Percentiles rank a stretch among this genome's conserved stretches.
Evolutionary conservation across 2,329 filamentous ascomycete species (phyloP).

Genomic region (Cladophialophora yegresii): DNA sequence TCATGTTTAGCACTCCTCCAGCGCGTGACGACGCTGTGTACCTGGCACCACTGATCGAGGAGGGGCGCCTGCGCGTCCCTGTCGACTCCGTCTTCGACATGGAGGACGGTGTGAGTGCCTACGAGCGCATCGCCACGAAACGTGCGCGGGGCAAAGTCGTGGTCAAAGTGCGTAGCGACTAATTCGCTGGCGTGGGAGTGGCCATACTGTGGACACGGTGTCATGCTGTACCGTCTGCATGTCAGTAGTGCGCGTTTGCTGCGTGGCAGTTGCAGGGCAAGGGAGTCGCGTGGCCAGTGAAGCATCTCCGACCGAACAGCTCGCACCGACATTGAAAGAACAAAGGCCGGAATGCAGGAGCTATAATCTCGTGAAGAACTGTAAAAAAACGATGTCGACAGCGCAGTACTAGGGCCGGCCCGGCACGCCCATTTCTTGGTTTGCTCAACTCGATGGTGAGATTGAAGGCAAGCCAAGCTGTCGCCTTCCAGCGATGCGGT

Average conservation of each 20-base stretch:
- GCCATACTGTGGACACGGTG: background rate
- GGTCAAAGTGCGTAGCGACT: background rate
- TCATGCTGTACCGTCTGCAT: too few relatives aligned
- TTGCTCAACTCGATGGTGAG: background rate
- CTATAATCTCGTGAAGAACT: background rate
- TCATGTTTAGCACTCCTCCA: background rate
- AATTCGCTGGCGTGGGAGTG: background rate
- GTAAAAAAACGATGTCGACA: background rate
- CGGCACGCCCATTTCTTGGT: background rate
- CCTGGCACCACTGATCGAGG: background rate
- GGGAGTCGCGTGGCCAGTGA: too few relatives aligned
- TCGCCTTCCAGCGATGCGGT: background rate
- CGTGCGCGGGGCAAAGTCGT: background rate
- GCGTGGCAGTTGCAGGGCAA: too few relatives aligned
- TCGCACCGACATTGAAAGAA: too few relatives aligned
- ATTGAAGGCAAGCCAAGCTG: background rate
- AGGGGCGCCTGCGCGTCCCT: background rate
- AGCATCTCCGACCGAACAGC: too few relatives aligned
- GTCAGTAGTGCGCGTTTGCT: too few relatives aligned
- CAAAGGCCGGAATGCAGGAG: too few relatives aligned
- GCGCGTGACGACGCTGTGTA: background rate
- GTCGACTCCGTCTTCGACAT: background rate
- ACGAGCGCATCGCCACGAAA: background rate
- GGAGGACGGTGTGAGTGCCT: background rate
- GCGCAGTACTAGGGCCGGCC: background rate